Conservation (phyloP, 2,329 filamentous ascomycete species). For the Trichophaea hybrida region DNA sequence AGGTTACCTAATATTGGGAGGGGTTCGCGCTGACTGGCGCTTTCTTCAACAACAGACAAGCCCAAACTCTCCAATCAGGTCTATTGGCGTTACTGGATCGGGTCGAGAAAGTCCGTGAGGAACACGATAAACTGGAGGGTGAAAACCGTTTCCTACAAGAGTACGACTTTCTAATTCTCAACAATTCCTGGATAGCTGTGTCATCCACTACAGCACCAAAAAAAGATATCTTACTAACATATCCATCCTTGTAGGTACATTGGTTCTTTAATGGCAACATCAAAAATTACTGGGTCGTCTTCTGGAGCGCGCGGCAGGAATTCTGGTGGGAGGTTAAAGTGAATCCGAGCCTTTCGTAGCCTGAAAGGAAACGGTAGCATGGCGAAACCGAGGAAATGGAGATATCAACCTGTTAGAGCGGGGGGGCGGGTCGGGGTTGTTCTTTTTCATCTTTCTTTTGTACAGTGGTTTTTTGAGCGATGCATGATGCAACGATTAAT, state of each 20-base stretch:
- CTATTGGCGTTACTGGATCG: slow-evolving; percentile 80
- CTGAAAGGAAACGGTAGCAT: background rate
- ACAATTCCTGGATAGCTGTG: background rate
- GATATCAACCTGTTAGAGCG: slow-evolving; percentile 10
- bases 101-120: slow-evolving; percentile 83
- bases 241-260: slow-evolving; percentile 18
- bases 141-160: slow-evolving; percentile 97
- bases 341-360: slow-evolving; percentile 12
- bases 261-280: slow-evolving; percentile 35
- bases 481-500: slow-evolving; percentile 12
- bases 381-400: background rate
- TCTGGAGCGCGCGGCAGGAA: slow-evolving; percentile 13
- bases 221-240: slow-evolving; percentile 8
- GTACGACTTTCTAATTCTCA: slow-evolving; percentile 37
- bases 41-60: slow-evolving; percentile 48
- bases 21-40: background rate
- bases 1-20: slow-evolving; percentile 21
- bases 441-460: slow-evolving; percentile 15
- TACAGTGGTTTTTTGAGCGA: slow-evolving; percentile 9
- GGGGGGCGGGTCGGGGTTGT: slow-evolving; percentile 19
- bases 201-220: background rate
- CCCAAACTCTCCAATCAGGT: slow-evolving; percentile 74
- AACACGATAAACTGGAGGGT: slow-evolving; percentile 90
- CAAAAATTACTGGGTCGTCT: slow-evolving; percentile 50
- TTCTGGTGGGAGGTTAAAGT: slow-evolving; percentile 21